Evolutionary conservation across 352 stramenopile genomes (phyloP), one percentile per base, ranked within the genome.

Genomic region (Phytophthora sojae): DNA sequence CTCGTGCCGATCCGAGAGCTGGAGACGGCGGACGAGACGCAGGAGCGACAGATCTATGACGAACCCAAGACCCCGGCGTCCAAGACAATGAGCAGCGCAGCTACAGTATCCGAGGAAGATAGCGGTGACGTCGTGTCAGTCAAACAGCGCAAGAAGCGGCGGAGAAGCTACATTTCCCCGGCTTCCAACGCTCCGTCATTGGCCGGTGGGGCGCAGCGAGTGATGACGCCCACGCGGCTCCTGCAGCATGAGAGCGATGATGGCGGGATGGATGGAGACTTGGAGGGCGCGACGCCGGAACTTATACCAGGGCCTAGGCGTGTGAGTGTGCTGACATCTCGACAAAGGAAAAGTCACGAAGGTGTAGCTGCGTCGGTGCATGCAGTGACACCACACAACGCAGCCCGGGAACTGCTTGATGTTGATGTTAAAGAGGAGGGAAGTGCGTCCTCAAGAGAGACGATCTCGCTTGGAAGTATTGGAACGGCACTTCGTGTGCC

Each of bases 161-260:
- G 82, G 0, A 77, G 80, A 30, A 88, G 82, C 61, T 85, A 81
- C 35, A 75, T 85, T 42, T 88, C 87, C 0, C 85, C 86, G 1
- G 88, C 67, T 23, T 72, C 73, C 5, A 80, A 75, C 42, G 54
- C 77, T 2, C 73, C 86, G 32, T 80, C 83, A 26, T 63, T 94
- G 4, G 68, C 76, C 25, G 85, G 86, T 9, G 86, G 85, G 2
- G 83, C 86, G 7, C 75, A 91, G 58, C 76, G 86, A 51, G 73
- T 94, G 29, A 49, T 86, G 61, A 92, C 83, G 25, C 86, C 86
- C 3, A 84, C 69, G 11, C 67, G 74, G 11, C 54, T 70, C 19
- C 50, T 73, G 55, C 67, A 69, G 26, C 50, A 71, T 1, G 66
- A 71, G 12, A 71, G 44, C 55, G 74, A 78, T 61, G 74, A 81